phyloP scores from a whole-genome alignment of 306 rosid genomes.

The Quercus wislizeni region DNA sequence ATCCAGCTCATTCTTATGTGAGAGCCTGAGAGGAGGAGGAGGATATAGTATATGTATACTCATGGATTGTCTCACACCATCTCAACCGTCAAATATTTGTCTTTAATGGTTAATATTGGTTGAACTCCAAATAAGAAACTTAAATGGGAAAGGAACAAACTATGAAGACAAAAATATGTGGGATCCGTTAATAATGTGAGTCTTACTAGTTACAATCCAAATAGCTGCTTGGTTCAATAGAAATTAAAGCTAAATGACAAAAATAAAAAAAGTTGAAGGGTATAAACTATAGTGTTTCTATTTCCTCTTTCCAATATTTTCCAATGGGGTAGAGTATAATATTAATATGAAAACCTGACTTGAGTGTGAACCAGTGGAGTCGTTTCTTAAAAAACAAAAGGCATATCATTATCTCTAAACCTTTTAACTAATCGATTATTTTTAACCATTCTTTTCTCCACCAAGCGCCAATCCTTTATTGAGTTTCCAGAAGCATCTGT shows the following conservation, averaged over 20 bases:
- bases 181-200: too few species aligned
- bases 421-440: background rate
- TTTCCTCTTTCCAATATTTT: background rate
- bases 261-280: too few species aligned
- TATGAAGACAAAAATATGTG: too few species aligned
- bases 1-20: too few species aligned
- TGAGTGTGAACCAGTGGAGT: background rate
- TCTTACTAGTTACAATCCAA: too few species aligned
- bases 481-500: background rate
- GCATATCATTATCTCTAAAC: background rate
- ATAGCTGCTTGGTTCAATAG: background rate
- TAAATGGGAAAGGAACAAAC: too few species aligned
- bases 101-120: too few species aligned
- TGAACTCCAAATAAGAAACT: too few species aligned
- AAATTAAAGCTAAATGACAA: background rate
- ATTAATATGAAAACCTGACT: background rate
- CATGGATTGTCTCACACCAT: too few species aligned
- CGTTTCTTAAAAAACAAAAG: background rate
- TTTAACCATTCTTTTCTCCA: background rate
- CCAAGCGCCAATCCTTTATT: background rate
- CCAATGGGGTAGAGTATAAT: background rate
- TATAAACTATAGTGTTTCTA: background rate
- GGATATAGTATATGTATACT: too few species aligned
- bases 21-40: too few species aligned
- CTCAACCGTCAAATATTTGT: too few species aligned